These are phyloP conservation scores for Leishmania gerbilli DNA, from an alignment of 208 protist species.

Conservation along the genomic window DNA sequence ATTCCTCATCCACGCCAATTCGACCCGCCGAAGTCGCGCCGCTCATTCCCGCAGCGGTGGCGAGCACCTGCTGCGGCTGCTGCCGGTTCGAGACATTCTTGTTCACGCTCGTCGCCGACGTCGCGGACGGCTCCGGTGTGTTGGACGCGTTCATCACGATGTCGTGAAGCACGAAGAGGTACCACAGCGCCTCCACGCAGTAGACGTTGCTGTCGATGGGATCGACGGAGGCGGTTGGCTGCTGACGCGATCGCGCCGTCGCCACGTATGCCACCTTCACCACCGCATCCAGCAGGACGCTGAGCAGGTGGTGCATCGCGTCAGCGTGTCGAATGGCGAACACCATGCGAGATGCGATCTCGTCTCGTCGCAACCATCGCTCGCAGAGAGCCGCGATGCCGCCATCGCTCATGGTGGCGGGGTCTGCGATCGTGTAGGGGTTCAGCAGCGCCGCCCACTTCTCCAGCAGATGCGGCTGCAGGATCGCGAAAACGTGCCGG, in stretches of 20 bases:
- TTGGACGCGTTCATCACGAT: constrained; percentile 40
- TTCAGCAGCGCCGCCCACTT: constrained; percentile 26
- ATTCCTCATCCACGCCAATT: constrained; percentile 12
- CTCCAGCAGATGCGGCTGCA: constrained; percentile 14
- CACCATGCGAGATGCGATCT: constrained; percentile 61
- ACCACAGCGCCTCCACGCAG: constrained; percentile 40
- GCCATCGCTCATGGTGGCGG: background rate
- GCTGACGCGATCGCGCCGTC: constrained; percentile 15
- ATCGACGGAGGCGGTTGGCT: background rate
- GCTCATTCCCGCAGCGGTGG: background rate
- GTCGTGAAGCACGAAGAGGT: constrained; percentile 61
- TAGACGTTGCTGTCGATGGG: constrained; percentile 20
- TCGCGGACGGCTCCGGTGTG: background rate
- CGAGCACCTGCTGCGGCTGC: background rate
- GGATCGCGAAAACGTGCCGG: constrained; percentile 42
- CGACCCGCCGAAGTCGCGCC: background rate
- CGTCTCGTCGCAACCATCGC: constrained; percentile 22
- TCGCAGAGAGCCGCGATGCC: constrained; percentile 7
- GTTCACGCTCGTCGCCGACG: constrained; percentile 20
- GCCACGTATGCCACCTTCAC: constrained; percentile 54
- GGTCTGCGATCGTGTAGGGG: constrained; percentile 14
- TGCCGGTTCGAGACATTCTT: constrained; percentile 2
- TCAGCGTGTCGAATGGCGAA: constrained; percentile 75
- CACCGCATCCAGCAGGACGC: constrained; percentile 72
- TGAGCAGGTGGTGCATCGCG: constrained; percentile 57